Percentiles rank a stretch among this genome's conserved stretches.
Evolutionary conservation across 768 basidiomycete genomes (phyloP).

Genomic region (Epithele typhae): DNA sequence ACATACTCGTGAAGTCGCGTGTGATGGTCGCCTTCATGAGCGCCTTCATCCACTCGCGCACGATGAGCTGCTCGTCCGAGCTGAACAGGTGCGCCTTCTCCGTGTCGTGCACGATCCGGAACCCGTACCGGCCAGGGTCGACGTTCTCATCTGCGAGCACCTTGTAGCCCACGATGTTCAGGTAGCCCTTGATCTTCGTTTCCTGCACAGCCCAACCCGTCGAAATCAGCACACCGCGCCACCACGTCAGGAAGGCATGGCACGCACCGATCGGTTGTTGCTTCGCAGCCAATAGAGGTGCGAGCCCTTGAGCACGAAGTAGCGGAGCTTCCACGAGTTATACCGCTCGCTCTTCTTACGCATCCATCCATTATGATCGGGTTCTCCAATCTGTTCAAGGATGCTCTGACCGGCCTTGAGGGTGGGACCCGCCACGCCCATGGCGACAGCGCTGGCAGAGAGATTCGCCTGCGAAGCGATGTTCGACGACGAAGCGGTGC

Average conservation of each 20-base stretch:
- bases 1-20: slow-evolving; percentile 84
- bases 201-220: slow-evolving; percentile 47
- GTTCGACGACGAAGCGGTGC: slow-evolving; percentile 32
- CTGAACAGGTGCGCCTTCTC: slow-evolving; percentile 91
- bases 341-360: slow-evolving; percentile 93
- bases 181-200: slow-evolving; percentile 93
- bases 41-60: slow-evolving; percentile 99
- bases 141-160: slow-evolving; percentile 90
- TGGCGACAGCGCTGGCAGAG: not conserved
- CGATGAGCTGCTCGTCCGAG: slow-evolving; percentile 75
- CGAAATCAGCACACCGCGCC: not conserved
- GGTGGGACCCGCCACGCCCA: slow-evolving; percentile 6
- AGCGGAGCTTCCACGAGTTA: slow-evolving; percentile 88
- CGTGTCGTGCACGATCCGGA: slow-evolving; percentile 86
- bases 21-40: slow-evolving; percentile 98
- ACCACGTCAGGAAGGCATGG: slow-evolving; percentile 2
- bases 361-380: slow-evolving; percentile 93
- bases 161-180: slow-evolving; percentile 88
- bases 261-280: slow-evolving; percentile 52
- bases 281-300: slow-evolving; percentile 86
- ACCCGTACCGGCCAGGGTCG: slow-evolving; percentile 91
- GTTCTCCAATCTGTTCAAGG: slow-evolving; percentile 83
- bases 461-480: slow-evolving; percentile 5
- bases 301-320: slow-evolving; percentile 88
- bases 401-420: slow-evolving; percentile 60